Evolutionary conservation across 1,284 basidiomycete genomes (phyloP).

Genomic region (Marasmius sp.): DNA sequence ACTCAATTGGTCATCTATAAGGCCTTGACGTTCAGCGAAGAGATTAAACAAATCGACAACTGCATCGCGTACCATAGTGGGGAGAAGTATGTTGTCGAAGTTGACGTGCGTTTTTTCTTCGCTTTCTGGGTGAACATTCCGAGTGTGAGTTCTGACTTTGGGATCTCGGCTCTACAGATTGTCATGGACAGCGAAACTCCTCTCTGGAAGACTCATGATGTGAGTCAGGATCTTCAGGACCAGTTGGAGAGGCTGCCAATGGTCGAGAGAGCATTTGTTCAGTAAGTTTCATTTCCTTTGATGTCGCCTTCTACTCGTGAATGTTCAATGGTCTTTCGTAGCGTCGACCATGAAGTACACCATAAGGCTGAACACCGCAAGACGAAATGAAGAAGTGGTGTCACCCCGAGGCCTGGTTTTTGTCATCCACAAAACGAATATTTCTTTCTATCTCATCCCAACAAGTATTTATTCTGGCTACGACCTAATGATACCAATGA

Average conservation of each 20-base stretch:
- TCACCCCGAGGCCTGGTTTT: neutral
- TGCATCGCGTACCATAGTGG: conserved; percentile 76
- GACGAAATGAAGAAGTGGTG: neutral
- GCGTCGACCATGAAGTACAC: conserved; percentile 5
- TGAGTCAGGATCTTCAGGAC: conserved; percentile 73
- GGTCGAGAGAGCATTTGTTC: conserved; percentile 69
- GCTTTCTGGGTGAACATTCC: conserved; percentile 2
- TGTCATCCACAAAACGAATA: neutral
- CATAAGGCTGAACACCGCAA: conserved; percentile 6
- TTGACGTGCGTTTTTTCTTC: conserved; percentile 40
- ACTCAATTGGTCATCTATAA: conserved; percentile 92
- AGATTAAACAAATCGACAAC: conserved; percentile 87
- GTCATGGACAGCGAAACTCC: conserved; percentile 2
- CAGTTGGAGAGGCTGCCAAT: conserved; percentile 71
- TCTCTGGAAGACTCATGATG: conserved; percentile 70
- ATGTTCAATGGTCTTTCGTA: neutral
- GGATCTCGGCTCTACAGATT: neutral
- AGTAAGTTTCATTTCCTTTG: conserved; percentile 31
- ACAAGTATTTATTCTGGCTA: no score
- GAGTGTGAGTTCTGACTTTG: neutral
- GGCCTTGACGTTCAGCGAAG: conserved; percentile 82
- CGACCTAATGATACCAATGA: no score
- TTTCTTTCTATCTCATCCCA: no score
- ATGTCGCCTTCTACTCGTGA: conserved; percentile 23
- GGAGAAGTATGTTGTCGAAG: conserved; percentile 5